Evolutionary conservation across 768 basidiomycete species (phyloP), one percentile per base, ranked within the genome.

Genomic region (Lyophyllum decastes): DNA sequence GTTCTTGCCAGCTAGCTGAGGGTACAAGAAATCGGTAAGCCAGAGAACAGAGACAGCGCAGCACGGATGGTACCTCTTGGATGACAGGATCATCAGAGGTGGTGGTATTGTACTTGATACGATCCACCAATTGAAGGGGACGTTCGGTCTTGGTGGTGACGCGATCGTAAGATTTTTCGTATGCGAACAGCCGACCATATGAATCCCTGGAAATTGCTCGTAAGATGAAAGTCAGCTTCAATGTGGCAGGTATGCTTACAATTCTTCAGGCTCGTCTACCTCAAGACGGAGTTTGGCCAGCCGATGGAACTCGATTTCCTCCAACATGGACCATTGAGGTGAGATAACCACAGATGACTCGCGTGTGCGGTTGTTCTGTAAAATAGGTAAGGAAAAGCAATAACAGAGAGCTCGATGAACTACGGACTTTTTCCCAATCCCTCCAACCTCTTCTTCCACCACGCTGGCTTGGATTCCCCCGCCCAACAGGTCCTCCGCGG

Each of bases 1-100:
- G 66, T 87, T 85, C 75, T 88, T 90, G 58, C 84, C 74, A 41
- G 89, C 92, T 61, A 95, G 82, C 92, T 95, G 66, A 46, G 54
- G n/a, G n/a, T n/a, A 30, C 21, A 56, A 48, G 26, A 53, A 60
- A 41, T 58, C 48, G 11, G 52, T 46, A 49, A 25, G n/a, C 30
- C 5, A 52, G 40, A 61, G 41, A 46, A 50, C 38, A 49, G 47
- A 58, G 40, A 17, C 22, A 22, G 49, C 25, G 57, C 21, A 21
- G 48, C 22, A 16, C n/a, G 11, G 55, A 25, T 50, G 71, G 61
- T 68, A 92, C 94, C 75, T 94, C 86, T 73, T 93, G 92, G 60
- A 99, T 97, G 72, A 99, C 82, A 2, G 97, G 96, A 70, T 99
- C 97, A 65, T 99, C 97, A 16, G 94, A 95, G 21, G 97, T 98